Evolutionary conservation across 129 eudicot species (phyloP), one percentile per base, ranked within the genome.

Genomic region (Artemisia tridentata): DNA sequence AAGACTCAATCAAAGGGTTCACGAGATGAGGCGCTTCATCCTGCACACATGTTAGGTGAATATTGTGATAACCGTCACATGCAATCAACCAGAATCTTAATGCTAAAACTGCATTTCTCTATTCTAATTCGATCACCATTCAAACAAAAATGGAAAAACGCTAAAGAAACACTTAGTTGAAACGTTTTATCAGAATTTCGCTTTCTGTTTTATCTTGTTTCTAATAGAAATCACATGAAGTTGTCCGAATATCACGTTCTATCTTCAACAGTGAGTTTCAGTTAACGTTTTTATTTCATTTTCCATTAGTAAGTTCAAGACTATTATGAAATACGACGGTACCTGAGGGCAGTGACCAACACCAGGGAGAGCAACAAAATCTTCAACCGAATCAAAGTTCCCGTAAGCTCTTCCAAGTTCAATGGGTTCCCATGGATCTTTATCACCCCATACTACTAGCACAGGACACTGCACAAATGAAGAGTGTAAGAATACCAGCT

Each of bases 261-360:
- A 13, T 49, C 54, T 1, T 8, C 13, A 11, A 2, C 54, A 49
- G 54, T 49, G n/a, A 49, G n/a, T 49, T 49, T 49, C 4, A 51
- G 17, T 15, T 51, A 51, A 17, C 56, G 8, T 51, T 11, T 16
- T 45, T 12, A 18, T 12, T 21, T 65, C 29, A 17, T 43, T 65
- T 7, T 43, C 3, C 2, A 38, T 38, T 38, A 34, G 43, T 0
- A 8, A 7, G 45, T 38, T 38, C 45, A 38, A 38, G 10, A 7
- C 45, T 7, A 38, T 38, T 7, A 38, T 38, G 45, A 38, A 38
- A 7, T 38, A 7, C 11, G 45, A 38, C 49, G 65, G 53, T 72
- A 91, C 98, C 96, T 92, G 98, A 71, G 98, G 98, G 69, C 98
- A 93, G 72, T 93, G 98, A 56, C 97, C 98, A 66, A 93, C 97